Base-by-base conservation (phyloP, 2,329 filamentous ascomycete species). In the Neonectria ditissima region DNA sequence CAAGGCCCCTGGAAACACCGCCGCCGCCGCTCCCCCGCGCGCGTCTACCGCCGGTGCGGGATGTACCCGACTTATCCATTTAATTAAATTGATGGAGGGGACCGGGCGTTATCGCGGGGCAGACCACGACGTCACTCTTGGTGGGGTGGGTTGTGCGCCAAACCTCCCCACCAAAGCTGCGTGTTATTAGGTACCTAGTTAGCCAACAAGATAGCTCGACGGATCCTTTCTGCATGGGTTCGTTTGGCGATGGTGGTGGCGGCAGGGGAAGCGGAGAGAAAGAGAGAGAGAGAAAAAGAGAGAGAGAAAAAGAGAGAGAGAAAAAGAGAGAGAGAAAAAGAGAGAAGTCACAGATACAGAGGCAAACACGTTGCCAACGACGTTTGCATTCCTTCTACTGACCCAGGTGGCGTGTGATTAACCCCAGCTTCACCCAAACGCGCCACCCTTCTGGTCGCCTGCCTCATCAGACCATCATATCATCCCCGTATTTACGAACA, bases 41-140 rank as follows among this genome's bases (percentile, higher is more conserved):
- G 55, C 43, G 32, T 50, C 41, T 47, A 52, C 20, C 48, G 39
- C 55, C 22, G 60, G 55, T 43, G 59, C 56, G 55, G 37, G 43
- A 47, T 9, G 37, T n/a, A 11, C n/a, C n/a, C n/a, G n/a, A n/a
- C n/a, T n/a, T n/a, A n/a, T n/a, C n/a, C n/a, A n/a, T n/a, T n/a
- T n/a, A n/a, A n/a, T n/a, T n/a, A n/a, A n/a, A n/a, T n/a, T n/a
- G n/a, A 26, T 26, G 24, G n/a, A 7, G 37, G 45, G 26, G 43
- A 34, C 53, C 45, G 18, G 44, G 44, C 32, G 52, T 54, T 58
- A 64, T 66, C 56, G 56, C 50, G 16, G 34, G 44, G 53, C 41
- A 37, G 43, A 41, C 16, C 16, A 52, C 57, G 65, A 70, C 67
- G 65, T 70, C 67, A 71, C 62, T 47, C 51, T 37, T 55, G 43